Percentiles rank a stretch among this genome's conserved stretches.
These are phyloP conservation scores for Pseudopyricularia javanii DNA, from an alignment of 2,329 filamentous ascomycete genomes.

Conservation along the genomic window DNA sequence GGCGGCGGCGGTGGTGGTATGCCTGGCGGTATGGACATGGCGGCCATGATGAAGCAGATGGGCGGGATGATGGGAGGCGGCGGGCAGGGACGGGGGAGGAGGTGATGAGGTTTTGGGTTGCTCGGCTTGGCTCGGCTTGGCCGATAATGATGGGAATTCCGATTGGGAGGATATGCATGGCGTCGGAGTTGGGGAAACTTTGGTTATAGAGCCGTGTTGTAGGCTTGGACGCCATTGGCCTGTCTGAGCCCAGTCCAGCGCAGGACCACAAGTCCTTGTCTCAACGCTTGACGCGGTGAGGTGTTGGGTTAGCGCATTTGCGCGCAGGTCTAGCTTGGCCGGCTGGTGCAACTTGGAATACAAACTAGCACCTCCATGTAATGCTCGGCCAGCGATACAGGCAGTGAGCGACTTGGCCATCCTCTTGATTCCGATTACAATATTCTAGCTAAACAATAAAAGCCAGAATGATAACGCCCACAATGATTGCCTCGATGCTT, in stretches of 20 bases:
- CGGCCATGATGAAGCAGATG: constrained; percentile 68
- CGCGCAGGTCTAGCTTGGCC: too few relatives aligned
- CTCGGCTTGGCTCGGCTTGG: not conserved
- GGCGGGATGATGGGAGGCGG: constrained; percentile 27
- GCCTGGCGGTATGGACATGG: constrained; percentile 64
- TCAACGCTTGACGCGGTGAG: not conserved
- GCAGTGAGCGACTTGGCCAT: too few relatives aligned
- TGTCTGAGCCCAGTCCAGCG: not conserved
- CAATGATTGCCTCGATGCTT: not conserved
- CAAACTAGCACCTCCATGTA: too few relatives aligned
- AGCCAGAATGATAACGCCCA: not conserved
- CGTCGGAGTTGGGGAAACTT: constrained; percentile 1
- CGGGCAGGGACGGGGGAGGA: constrained; percentile 8
- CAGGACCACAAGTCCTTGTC: not conserved
- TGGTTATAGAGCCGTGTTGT: not conserved
- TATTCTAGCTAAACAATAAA: not conserved
- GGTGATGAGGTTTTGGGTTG: not conserved
- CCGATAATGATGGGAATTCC: not conserved
- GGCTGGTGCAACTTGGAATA: too few relatives aligned
- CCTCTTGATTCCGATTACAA: too few relatives aligned
- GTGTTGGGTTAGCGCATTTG: not conserved
- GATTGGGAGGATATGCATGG: constrained; percentile 1
- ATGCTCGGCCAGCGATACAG: too few relatives aligned
- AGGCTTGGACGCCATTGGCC: not conserved
- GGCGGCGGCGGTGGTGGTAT: constrained; percentile 54